Percentiles rank a stretch among this genome's conserved stretches.
These are phyloP conservation scores for Phytophthora megakarya DNA, from an alignment of 352 stramenopile species.

Conservation along the genomic window DNA sequence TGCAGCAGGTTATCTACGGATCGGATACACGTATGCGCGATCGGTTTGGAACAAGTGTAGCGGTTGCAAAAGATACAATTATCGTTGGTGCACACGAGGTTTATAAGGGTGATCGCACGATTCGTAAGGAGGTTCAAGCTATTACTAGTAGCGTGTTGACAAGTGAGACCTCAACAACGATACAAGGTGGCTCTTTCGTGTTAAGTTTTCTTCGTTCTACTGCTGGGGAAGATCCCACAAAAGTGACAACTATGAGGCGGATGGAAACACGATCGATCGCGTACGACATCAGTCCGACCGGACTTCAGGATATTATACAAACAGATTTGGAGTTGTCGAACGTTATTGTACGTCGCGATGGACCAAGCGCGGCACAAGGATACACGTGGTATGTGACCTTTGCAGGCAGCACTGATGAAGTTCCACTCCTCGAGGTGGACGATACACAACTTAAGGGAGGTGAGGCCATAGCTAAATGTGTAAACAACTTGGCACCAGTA, in stretches of 20 bases:
- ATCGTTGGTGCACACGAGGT: slow-evolving; percentile 71
- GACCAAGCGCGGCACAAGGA: slow-evolving; percentile 46
- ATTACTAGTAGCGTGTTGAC: slow-evolving; percentile 48
- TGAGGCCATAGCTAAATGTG: slow-evolving; percentile 45
- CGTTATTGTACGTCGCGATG: slow-evolving; percentile 70
- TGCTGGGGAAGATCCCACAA: slow-evolving; percentile 17
- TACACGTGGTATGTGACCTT: slow-evolving; percentile 91
- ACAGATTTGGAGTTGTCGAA: slow-evolving; percentile 72
- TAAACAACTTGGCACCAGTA: slow-evolving; percentile 57
- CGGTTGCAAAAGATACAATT: slow-evolving; percentile 70
- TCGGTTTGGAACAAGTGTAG: slow-evolving; percentile 75
- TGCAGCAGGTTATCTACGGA: slow-evolving; percentile 71
- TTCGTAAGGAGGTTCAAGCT: slow-evolving; percentile 74
- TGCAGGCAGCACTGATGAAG: slow-evolving; percentile 48
- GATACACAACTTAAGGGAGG: slow-evolving; percentile 34
- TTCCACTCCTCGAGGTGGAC: slow-evolving; percentile 66
- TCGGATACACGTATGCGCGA: slow-evolving; percentile 69
- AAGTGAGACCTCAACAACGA: slow-evolving; percentile 9
- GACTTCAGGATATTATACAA: slow-evolving; percentile 63
- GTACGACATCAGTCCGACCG: slow-evolving; percentile 48
- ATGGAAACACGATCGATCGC: slow-evolving; percentile 56
- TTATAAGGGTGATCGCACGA: slow-evolving; percentile 59
- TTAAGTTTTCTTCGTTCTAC: slow-evolving; percentile 49
- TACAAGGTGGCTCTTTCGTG: slow-evolving; percentile 53
- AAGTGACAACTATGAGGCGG: slow-evolving; percentile 22